Percentiles rank a stretch among this genome's conserved stretches.
Evolutionary conservation across 2,329 filamentous ascomycete genomes (phyloP).

Genomic region (Clonostachys rosea): DNA sequence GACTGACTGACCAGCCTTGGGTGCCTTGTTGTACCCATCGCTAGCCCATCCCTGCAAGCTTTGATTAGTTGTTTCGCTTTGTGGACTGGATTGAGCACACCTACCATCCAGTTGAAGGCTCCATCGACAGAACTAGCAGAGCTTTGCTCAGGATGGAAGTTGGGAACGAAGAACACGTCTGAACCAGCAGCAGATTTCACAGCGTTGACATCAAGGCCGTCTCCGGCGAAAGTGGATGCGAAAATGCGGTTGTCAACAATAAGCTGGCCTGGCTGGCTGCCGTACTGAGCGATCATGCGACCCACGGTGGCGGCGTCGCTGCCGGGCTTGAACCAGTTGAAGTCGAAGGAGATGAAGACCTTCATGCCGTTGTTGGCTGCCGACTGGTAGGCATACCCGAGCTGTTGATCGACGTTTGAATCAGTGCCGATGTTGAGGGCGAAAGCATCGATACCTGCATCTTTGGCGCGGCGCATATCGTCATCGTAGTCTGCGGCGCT

Average conservation of each 20-base stretch:
- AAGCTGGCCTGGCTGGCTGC: constrained; percentile 36
- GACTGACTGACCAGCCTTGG: constrained; percentile 24
- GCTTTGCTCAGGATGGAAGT: constrained; percentile 35
- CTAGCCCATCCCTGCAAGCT: constrained; percentile 28
- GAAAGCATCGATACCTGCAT: constrained; percentile 39
- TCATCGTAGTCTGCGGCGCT: constrained; percentile 37
- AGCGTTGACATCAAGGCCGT: constrained; percentile 34
- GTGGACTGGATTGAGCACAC: no score
- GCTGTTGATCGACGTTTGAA: constrained; percentile 35
- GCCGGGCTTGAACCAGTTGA: constrained; percentile 36
- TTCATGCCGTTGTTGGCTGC: constrained; percentile 42
- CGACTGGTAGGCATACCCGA: constrained; percentile 42
- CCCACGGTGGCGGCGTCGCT: constrained; percentile 31
- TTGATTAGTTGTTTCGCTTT: no score
- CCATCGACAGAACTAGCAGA: constrained; percentile 34
- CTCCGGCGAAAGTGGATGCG: constrained; percentile 47
- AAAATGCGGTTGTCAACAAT: constrained; percentile 42
- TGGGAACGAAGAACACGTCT: constrained; percentile 42
- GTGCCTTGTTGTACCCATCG: constrained; percentile 43
- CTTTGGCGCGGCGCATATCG: constrained; percentile 39
- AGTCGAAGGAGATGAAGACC: constrained; percentile 54
- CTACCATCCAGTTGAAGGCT: constrained; percentile 36
- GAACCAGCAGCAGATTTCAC: constrained; percentile 33
- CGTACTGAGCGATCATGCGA: constrained; percentile 39
- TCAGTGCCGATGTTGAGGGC: constrained; percentile 45